Base-by-base conservation (phyloP, 1,139 yeast species). In the Geotrichum candidum region DNA sequence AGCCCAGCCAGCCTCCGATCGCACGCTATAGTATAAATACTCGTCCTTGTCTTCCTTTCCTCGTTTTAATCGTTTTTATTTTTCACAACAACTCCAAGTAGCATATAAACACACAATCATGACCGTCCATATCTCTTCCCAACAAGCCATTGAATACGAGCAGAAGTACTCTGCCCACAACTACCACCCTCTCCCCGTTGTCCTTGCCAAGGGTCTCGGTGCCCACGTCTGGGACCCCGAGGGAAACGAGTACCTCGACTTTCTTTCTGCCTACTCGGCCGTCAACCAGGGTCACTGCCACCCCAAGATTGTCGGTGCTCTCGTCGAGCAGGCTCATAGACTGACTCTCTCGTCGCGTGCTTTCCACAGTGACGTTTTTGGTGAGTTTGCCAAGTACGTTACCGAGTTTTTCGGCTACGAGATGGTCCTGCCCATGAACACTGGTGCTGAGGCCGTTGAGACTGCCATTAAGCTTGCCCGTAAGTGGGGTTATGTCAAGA, bases 191-290 rank as follows among this genome's bases (percentile, higher is more conserved):
- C 79, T 92, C 68, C 98, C 99, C 13, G 97, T 92, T 65, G 98
- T 94, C 18, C 88, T 92, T 77, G 81, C 89, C 70, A 86, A 82
- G 73, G 98, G 96, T 23, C 68, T 76, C 65, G 98, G 98, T 58
- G 97, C 97, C 46, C 89, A 89, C 67, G 97, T 94, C 48, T 92
- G 97, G 97, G 98, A 94, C 73, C 97, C 98, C 13, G 98, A 92
- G 76, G 97, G 97, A 65, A 72, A 69, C 53, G 69, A 75, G 65
- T 76, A 75, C 67, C 78, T 91, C 68, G 98, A 91, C 75, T 91
- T 91, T 73, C 78, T 91, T 67, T 87, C 95, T 41, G 97, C 98
- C 9, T 92, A 92, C 77, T 90, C 97, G 50, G 98, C 99, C 13
- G 97, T 94, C 51, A 94, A 94, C 79, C 98, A 94, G 76, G 99